These are phyloP conservation scores for Wickerhamomyces chambardii DNA, from an alignment of 805 yeast species.

Conservation along the genomic window DNA sequence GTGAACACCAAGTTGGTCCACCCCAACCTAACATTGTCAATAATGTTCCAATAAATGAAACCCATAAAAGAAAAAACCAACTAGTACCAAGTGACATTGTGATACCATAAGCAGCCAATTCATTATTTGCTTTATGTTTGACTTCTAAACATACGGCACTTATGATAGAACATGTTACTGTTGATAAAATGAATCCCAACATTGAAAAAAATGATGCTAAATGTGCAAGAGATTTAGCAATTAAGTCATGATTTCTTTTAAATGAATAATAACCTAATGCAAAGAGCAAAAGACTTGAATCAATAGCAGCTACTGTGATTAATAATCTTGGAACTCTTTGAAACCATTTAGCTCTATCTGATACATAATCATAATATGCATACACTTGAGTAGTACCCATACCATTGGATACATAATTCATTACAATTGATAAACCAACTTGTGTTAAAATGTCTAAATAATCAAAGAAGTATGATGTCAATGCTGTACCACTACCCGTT, in stretches of 20 bases:
- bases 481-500: background rate
- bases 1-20: constrained; percentile 46
- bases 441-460: constrained; percentile 30
- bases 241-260: constrained; percentile 24
- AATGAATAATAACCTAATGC: constrained; percentile 27
- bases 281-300: constrained; percentile 19
- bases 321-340: constrained; percentile 22
- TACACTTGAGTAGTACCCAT: constrained; percentile 16
- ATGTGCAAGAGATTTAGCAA: constrained; percentile 23
- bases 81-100: constrained; percentile 28
- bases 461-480: constrained; percentile 26
- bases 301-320: constrained; percentile 20
- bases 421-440: constrained; percentile 32
- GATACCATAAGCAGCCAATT: constrained; percentile 39
- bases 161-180: constrained; percentile 22
- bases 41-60: constrained; percentile 16
- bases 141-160: constrained; percentile 19
- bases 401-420: constrained; percentile 37
- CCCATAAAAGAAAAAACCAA: constrained; percentile 35
- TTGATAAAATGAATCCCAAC: constrained; percentile 22
- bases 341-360: constrained; percentile 10
- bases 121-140: constrained; percentile 17
- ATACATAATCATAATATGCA: constrained; percentile 14
- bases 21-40: constrained; percentile 22
- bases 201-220: constrained; percentile 26